Evolutionary conservation across 140 eudicot genomes (phyloP).

Genomic region (Cichorium intybus): DNA sequence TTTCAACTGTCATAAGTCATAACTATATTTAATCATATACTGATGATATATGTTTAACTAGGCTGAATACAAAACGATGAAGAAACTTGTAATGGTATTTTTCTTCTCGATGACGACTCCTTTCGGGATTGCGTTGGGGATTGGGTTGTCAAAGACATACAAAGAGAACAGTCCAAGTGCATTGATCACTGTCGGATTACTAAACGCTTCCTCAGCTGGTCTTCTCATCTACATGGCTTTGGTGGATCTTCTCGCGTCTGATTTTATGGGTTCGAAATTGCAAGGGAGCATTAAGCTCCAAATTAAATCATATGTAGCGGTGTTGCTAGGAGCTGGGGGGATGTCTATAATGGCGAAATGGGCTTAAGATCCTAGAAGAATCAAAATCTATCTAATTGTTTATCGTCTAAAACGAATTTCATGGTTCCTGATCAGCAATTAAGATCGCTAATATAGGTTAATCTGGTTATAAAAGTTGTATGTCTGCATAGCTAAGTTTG

Average conservation of each 20-base stretch:
- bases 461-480: neutral
- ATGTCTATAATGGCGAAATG: constrained; percentile 60
- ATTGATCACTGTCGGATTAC: constrained; percentile 45
- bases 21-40: neutral
- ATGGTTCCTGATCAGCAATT: neutral
- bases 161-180: constrained; percentile 46
- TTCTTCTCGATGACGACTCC: constrained; percentile 53
- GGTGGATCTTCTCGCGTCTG: constrained; percentile 49
- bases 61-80: constrained; percentile 43
- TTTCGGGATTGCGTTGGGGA: constrained; percentile 45
- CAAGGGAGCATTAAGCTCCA: constrained; percentile 49
- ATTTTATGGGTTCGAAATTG: constrained; percentile 46
- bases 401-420: neutral
- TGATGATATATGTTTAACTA: neutral
- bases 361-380: constrained; percentile 22
- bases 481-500: neutral
- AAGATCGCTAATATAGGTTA: neutral
- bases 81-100: constrained; percentile 48
- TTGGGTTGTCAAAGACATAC: constrained; percentile 29
- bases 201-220: constrained; percentile 50
- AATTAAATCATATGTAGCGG: constrained; percentile 33
- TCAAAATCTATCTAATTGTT: neutral
- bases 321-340: constrained; percentile 46
- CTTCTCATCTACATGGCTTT: constrained; percentile 53
- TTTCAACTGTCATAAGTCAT: neutral